Conservation (phyloP, 2,329 filamentous ascomycete species). For the Xylariaceae sp. region DNA sequence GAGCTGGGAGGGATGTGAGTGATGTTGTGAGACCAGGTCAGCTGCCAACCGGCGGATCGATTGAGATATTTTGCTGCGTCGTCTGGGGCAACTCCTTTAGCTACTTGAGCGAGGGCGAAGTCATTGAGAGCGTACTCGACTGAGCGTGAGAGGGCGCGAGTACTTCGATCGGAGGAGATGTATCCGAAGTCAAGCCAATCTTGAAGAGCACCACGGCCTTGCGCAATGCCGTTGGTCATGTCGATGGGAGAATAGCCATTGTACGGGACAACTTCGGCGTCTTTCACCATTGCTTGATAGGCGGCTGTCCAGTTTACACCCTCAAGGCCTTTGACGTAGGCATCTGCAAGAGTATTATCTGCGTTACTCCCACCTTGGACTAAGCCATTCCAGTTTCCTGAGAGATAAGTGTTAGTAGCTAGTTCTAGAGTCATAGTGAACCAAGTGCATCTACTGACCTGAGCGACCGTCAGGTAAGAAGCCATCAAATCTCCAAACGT, state of each 20-base stretch:
- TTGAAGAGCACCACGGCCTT: slow-evolving; percentile 54
- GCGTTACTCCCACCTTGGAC: slow-evolving; percentile 57
- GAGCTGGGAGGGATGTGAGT: slow-evolving; percentile 28
- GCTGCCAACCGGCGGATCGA: slow-evolving; percentile 55
- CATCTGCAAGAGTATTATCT: slow-evolving; percentile 58
- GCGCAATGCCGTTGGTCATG: slow-evolving; percentile 49
- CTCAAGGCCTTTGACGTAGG: slow-evolving; percentile 51
- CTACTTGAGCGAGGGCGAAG: slow-evolving; percentile 53
- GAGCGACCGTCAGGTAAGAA: slow-evolving; percentile 50
- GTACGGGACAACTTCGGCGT: slow-evolving; percentile 51
- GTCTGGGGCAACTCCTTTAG: slow-evolving; percentile 45
- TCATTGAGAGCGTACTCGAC: slow-evolving; percentile 58
- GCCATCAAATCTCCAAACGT: slow-evolving; percentile 53
- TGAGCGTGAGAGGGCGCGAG: slow-evolving; percentile 51
- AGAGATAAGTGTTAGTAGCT: slow-evolving; percentile 29
- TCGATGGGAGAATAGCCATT: slow-evolving; percentile 48
- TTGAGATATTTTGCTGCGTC: slow-evolving; percentile 50
- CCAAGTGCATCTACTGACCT: not conserved
- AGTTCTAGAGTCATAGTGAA: not conserved
- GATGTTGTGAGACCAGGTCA: slow-evolving; percentile 52
- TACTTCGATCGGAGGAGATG: slow-evolving; percentile 46
- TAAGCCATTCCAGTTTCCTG: slow-evolving; percentile 54
- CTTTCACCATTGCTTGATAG: slow-evolving; percentile 50
- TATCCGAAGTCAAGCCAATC: slow-evolving; percentile 57
- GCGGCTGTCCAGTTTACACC: slow-evolving; percentile 52